Evolutionary conservation across 2,329 filamentous ascomycete genomes (phyloP), one percentile per base, ranked within the genome.

Genomic region (Neofusicoccum sp.): DNA sequence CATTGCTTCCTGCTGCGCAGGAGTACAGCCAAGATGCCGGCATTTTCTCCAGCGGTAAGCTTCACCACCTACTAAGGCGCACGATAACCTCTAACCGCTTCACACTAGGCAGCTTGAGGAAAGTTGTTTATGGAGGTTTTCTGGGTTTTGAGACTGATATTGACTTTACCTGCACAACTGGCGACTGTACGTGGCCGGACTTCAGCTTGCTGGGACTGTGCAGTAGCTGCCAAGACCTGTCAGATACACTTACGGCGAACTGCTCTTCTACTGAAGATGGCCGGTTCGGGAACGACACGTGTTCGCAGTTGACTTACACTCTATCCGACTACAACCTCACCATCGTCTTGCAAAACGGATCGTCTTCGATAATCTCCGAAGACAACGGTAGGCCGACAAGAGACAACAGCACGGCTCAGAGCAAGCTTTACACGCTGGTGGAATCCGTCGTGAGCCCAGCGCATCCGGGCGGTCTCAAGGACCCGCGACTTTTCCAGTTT

Each of bases 201-300:
- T 63, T 63, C 31, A 56, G 41, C 43, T 61, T 53, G 24, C 11
- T 63, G 16, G 62, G 59, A 11, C 28, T 63, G 44, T 62, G 62
- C 43, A 60, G 54, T 40, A 31, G 33, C 2, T 63, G 62, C 34
- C 24, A 56, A 34, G 51, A 56, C n/a, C 3, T 56, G 26, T 56
- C 51, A 6, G 33, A 20, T 38, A 20, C 51, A 26, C 16, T 56
- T 12, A 56, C 51, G 51, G 36, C 51, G 38, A 44, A 12, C 9
- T 56, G 51, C 38, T 43, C 51, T 5, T 28, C 33, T 1, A 26
- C 48, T 7, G 28, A 26, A 5, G 20, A 8, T 1, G 31, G 8
- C 0, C 16, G 9, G 6, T 14, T 28, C 12, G 24, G 20, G 8
- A 53, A 53, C 34, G 33, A 12, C 26, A 43, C 26, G 9, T 56